Evolutionary conservation across 768 basidiomycete genomes (phyloP).

Genomic region (Trametes punicea): DNA sequence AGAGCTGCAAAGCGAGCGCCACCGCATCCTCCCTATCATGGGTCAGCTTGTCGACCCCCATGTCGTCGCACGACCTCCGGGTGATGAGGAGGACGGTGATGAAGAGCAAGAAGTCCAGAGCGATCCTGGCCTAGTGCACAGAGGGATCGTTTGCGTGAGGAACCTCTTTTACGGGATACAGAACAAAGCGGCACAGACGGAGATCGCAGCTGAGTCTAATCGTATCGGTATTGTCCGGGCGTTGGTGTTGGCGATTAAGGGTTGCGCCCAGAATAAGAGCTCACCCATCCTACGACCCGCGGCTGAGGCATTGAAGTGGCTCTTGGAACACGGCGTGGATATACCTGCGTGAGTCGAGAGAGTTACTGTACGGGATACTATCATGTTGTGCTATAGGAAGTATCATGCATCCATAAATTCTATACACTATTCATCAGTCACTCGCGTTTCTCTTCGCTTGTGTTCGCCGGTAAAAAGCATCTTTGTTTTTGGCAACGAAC

Average conservation of each 20-base stretch:
- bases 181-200: slow-evolving; percentile 36
- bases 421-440: no score
- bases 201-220: slow-evolving; percentile 49
- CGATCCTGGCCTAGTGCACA: slow-evolving; percentile 67
- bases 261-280: slow-evolving; percentile 32
- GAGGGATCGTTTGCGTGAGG: slow-evolving; percentile 70
- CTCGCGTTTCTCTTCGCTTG: no score
- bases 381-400: background rate
- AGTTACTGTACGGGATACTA: background rate
- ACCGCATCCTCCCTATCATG: slow-evolving; percentile 62
- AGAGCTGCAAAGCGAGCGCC: slow-evolving; percentile 60
- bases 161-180: slow-evolving; percentile 56
- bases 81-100: slow-evolving; percentile 36
- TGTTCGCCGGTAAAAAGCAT: no score
- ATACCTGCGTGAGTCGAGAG: slow-evolving; percentile 14
- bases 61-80: slow-evolving; percentile 32
- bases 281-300: slow-evolving; percentile 46
- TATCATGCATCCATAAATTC: no score
- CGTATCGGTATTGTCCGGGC: slow-evolving; percentile 51
- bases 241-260: slow-evolving; percentile 49
- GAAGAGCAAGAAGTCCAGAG: slow-evolving; percentile 29
- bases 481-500: background rate
- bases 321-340: slow-evolving; percentile 32
- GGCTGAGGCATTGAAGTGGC: slow-evolving; percentile 46
- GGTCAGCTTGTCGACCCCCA: slow-evolving; percentile 65